These are phyloP conservation scores for Beauveria australis DNA, from an alignment of 2,329 filamentous ascomycete species.

Conservation along the genomic window DNA sequence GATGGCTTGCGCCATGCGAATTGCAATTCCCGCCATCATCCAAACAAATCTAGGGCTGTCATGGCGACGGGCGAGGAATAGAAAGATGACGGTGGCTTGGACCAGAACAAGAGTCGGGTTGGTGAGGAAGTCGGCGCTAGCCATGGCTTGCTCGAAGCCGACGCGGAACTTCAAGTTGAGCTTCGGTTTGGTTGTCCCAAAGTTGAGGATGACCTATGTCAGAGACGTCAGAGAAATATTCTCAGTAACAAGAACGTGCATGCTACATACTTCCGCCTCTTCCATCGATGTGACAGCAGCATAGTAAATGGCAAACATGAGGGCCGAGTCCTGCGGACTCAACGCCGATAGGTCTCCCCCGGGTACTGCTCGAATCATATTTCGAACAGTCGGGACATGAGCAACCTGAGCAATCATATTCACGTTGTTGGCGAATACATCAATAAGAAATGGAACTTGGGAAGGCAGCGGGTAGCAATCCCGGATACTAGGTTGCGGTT, in stretches of 20 bases:
- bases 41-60: slow-evolving; percentile 49
- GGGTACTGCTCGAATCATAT: slow-evolving; percentile 29
- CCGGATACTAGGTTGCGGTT: slow-evolving; percentile 22
- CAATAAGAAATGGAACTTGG: slow-evolving; percentile 44
- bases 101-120: slow-evolving; percentile 50
- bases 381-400: slow-evolving; percentile 36
- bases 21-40: slow-evolving; percentile 55
- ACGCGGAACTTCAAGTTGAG: slow-evolving; percentile 41
- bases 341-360: slow-evolving; percentile 23
- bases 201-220: slow-evolving; percentile 39
- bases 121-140: slow-evolving; percentile 53
- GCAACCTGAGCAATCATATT: slow-evolving; percentile 35
- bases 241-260: background rate
- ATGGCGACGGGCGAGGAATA: slow-evolving; percentile 43
- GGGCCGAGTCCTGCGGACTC: slow-evolving; percentile 38
- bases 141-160: slow-evolving; percentile 50
- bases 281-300: slow-evolving; percentile 48
- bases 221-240: background rate
- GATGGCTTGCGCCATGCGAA: slow-evolving; percentile 45
- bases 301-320: slow-evolving; percentile 52
- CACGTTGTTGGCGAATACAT: slow-evolving; percentile 43
- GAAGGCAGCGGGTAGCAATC: slow-evolving; percentile 44
- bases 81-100: slow-evolving; percentile 53
- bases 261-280: slow-evolving; percentile 40
- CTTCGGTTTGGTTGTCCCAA: slow-evolving; percentile 38